Percentiles rank a stretch among this genome's conserved stretches.
These are phyloP conservation scores for Solanum chmielewskii DNA, from an alignment of 257 asterid genomes.

Conservation along the genomic window DNA sequence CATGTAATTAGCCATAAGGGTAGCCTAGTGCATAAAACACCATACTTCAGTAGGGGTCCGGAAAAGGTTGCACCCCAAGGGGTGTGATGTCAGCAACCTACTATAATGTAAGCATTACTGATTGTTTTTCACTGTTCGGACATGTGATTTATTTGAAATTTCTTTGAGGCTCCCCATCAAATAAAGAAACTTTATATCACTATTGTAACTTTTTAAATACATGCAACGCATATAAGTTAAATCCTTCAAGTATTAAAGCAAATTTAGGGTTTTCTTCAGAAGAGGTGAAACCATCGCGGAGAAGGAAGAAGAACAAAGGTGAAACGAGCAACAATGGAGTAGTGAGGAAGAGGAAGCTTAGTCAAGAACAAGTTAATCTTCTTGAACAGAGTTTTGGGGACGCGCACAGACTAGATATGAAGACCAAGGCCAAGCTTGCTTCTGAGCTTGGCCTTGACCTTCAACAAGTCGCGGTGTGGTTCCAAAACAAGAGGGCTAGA, in stretches of 20 bases:
- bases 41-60: not conserved
- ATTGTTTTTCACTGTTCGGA: not conserved
- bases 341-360: conserved; percentile 9
- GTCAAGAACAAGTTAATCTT: conserved; percentile 8
- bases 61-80: not conserved
- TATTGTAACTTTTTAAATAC: not conserved
- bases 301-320: conserved; percentile 28
- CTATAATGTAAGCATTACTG: too few species aligned
- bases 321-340: not conserved
- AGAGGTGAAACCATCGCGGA: conserved; percentile 11
- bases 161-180: not conserved
- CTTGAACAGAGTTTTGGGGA: conserved; percentile 26
- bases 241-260: not conserved
- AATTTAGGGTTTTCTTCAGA: not conserved
- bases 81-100: not conserved
- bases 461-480: conserved; percentile 13
- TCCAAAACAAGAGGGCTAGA: conserved; percentile 10
- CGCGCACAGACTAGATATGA: conserved; percentile 19
- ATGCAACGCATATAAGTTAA: not conserved
- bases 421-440: conserved; percentile 12
- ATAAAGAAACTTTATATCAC: not conserved
- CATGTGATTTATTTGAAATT: not conserved
- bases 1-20: not conserved
- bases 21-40: not conserved
- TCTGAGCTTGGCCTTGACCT: conserved; percentile 12